Evolutionary conservation across 2,329 filamentous ascomycete genomes (phyloP), one percentile per base, ranked within the genome.

Genomic region (Thielaviopsis populi): DNA sequence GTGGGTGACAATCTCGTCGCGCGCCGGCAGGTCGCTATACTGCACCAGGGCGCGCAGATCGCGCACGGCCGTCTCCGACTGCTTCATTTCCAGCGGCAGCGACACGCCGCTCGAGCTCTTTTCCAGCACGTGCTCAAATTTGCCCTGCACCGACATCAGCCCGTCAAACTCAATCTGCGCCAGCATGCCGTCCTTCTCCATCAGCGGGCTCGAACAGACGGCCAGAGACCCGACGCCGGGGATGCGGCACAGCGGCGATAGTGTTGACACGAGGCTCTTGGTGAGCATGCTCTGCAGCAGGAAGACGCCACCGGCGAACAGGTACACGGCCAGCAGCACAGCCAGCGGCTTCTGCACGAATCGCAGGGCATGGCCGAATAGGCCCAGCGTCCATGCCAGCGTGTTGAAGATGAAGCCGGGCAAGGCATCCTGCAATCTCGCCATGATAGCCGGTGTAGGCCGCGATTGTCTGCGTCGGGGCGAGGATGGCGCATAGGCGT

Each of bases 41-140:
- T 82, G 79, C 41, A 95, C 86, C 54, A 91, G 78, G 30, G 83
- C 85, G 40, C 86, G 83, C 27, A 94, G 75, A 69, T 91, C 88
- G 48, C 88, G 82, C 42, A 94, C 84, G 0, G 86, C 84, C 1
- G 83, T 78, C 72, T 92, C 88, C 2, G 85, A 85, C 10, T 83
- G 81, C 75, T 90, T 91, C 84, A 94, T 91, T 68, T 89, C 86
- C 68, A 88, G 77, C 0, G 88, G 88, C 2, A 94, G 74, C 1
- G 83, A 83, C 1, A 85, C 82, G 1, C 84, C 83, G 24, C 84
- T 79, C 1, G 83, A 80, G 17, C 83, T 83, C 65, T 83, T 82
- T 68, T 88, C 82, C 3, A 94, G 74, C 0, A 94, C 83, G 65
- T 87, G 82, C 72, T 91, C 88, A 64, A 95, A 90, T 33, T 84